Base-by-base conservation (phyloP, 257 asterid species). In the Nicotiana tomentosiformis region DNA sequence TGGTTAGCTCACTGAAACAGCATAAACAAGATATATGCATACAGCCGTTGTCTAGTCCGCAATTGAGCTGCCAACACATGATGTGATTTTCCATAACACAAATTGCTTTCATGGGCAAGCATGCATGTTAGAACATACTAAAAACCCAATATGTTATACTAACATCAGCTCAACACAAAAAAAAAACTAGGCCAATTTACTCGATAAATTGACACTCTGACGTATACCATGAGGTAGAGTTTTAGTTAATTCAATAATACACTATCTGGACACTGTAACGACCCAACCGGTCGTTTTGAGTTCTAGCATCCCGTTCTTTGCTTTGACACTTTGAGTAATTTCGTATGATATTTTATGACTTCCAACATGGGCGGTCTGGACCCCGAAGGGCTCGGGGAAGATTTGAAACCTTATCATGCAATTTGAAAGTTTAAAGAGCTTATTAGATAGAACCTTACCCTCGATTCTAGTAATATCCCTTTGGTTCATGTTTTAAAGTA, bases 1-100 rank as follows among this genome's bases (percentile, higher is more conserved):
- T 35, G 14, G 46, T 68, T 56, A 83, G 76, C 57, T 60, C 51
- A 66, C 56, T 55, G 68, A 65, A 82, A 83, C 82, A 66, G 64
- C 60, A 83, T 20, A 58, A 64, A 68, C 29, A 78, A 83, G 72
- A 86, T 39, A 43, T 12, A 60, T 29, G 80, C 37, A 49, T 29
- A 78, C 18, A 39, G 8, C 64, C 35, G 81, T 32, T 74, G 65
- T 82, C 32, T 46, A 62, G 77, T 32, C 2, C 46, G 7, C 33
- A 66, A 46, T 74, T 49, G 62, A 74, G 43, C 43, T 26, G 80
- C 62, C 23, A 46, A 74, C 43, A 49, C 43, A 46, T 15, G 64
- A 74, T 49, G 64, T 62, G 26, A 49, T 74, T 74, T 74, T 74
- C 26, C 49, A 49, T 1, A 26, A 15, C 60, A 74, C 80, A 49